Base-by-base conservation (phyloP, 371 early-diverging fungal genomes). In the Mucor sp. region DNA sequence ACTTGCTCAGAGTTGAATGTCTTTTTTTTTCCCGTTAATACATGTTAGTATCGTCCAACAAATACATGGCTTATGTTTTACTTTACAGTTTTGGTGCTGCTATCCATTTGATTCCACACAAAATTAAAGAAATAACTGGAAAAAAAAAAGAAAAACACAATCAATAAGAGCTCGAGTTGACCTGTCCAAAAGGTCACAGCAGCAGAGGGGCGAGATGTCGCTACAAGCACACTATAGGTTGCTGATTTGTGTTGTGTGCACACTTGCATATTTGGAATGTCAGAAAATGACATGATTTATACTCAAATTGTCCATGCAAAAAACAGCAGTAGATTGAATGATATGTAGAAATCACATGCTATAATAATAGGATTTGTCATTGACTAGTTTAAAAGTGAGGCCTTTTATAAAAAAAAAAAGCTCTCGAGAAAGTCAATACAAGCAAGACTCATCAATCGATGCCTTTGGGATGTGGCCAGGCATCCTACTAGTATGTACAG, bases 1-100 rank as follows among this genome's bases (percentile, higher is more conserved):
- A 74, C 59, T 23, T 74, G 62, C 28, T 77, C 74, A 32, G 62
- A 57, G 60, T 71, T 77, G 30, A 74, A 77, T 32, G 37, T 59
- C 15, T 67, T 75, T 62, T 72, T 59, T n/a, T 67, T 75, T 62
- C 70, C 65, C 62, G 63, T 57, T 57, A 32, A 3, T 4, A 53
- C 14, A 27, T 27, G 27, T 53, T 53, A 53, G 48, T 7, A 23
- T 27, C 27, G 12, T 53, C 9, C 4, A 27, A 15, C 11, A 23
- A 21, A 2, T 6, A 15, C 25, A 15, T 27, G 53, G 11, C 27
- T 27, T 27, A 25, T 4, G 53, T 53, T n/a, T 27, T 53, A 53
- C 53, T 48, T 14, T 53, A 53, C 53, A 53, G 53, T 53, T 53
- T 53, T 53, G 27, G 3, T 12, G 4, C 2, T 14, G 27, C 6